A percentile compares a stretch with the other conserved stretches of the same genome.
These are phyloP conservation scores for Hydnum rufescens DNA, from an alignment of 768 basidiomycete species.

Conservation along the genomic window DNA sequence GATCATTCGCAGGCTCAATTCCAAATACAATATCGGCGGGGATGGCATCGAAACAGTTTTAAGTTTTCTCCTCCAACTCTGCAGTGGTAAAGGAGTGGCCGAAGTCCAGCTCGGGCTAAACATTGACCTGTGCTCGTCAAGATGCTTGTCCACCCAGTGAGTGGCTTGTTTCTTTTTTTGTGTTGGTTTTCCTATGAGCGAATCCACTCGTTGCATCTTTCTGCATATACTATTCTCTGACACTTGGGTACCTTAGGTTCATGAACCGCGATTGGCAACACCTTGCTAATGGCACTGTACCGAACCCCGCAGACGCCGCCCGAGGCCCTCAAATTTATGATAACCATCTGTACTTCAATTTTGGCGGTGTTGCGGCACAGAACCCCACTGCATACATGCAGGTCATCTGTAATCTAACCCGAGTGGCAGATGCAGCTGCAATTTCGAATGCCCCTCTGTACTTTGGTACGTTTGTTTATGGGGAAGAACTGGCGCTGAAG, in stretches of 20 bases:
- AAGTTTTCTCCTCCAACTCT: too few species aligned
- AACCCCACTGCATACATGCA: slow-evolving; percentile 2
- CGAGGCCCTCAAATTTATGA: slow-evolving; percentile 58
- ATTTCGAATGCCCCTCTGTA: slow-evolving; percentile 3
- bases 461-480: background rate
- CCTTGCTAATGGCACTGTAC: slow-evolving; percentile 18
- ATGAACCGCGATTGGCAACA: slow-evolving; percentile 70
- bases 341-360: slow-evolving; percentile 64
- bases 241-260: slow-evolving; percentile 27
- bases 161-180: slow-evolving; percentile 4
- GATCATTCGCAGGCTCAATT: slow-evolving; percentile 19
- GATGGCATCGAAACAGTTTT: too few species aligned
- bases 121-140: background rate
- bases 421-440: background rate
- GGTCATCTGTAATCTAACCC: slow-evolving; percentile 1
- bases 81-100: too few species aligned
- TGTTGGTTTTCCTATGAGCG: background rate
- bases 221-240: background rate
- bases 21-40: slow-evolving; percentile 7
- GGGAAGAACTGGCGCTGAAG: background rate
- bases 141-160: slow-evolving; percentile 22
- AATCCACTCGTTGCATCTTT: background rate
- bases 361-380: slow-evolving; percentile 3
- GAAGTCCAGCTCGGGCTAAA: background rate
- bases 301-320: slow-evolving; percentile 51